Evolutionary conservation across 1,284 basidiomycete species (phyloP).

Genomic region (Cerioporus squamosus): DNA sequence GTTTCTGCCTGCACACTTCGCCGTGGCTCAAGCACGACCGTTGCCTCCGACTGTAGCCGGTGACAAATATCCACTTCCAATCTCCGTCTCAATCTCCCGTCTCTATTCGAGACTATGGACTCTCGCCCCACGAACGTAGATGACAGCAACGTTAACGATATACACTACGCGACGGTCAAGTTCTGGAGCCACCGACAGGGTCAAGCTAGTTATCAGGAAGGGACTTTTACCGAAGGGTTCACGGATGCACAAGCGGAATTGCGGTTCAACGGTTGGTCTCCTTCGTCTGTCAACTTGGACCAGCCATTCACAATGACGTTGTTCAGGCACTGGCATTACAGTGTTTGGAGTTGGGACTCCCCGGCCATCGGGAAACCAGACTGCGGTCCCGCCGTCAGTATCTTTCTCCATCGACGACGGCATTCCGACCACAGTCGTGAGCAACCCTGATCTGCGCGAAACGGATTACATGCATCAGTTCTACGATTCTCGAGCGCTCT

Average conservation of each 20-base stretch:
- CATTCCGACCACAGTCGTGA: slow-evolving; percentile 1
- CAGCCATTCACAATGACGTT: neutral
- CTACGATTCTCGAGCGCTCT: neutral
- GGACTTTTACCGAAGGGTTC: slow-evolving; percentile 4
- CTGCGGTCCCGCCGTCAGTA: slow-evolving; percentile 1
- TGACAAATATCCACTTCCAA: too few relatives aligned
- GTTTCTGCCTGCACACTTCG: too few relatives aligned
- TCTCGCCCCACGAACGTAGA: slow-evolving; percentile 4
- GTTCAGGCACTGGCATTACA: neutral
- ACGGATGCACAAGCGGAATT: slow-evolving; percentile 6
- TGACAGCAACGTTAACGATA: slow-evolving; percentile 6
- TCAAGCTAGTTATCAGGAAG: neutral
- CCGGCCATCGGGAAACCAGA: neutral
- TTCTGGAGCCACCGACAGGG: neutral
- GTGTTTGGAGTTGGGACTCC: slow-evolving; percentile 3
- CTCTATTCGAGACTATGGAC: neutral
- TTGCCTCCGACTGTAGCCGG: too few relatives aligned
- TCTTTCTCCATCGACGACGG: slow-evolving; percentile 1
- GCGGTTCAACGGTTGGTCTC: slow-evolving; percentile 9
- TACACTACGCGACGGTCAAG: slow-evolving; percentile 1
- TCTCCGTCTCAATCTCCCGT: too few relatives aligned
- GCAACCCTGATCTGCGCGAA: neutral
- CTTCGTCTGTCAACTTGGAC: neutral
- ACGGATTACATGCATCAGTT: neutral
- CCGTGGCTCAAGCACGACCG: too few relatives aligned